phyloP scores from a whole-genome alignment of 83 land plant species.

The Diphasiastrum complanatum region DNA sequence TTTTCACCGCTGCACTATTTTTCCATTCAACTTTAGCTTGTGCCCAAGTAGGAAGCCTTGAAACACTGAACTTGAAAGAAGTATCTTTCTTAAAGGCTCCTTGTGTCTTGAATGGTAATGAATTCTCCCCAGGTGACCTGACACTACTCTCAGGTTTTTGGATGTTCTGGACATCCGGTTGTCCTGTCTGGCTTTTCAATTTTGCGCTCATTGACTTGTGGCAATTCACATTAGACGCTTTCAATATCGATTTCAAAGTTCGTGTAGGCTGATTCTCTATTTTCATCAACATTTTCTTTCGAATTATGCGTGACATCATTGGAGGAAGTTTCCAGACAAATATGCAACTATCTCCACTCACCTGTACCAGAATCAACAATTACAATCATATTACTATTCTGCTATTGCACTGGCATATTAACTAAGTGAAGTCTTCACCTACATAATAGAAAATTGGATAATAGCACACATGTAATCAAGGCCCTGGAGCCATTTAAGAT shows the following conservation, averaged over 20 bases:
- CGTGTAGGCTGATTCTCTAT: slow-evolving; percentile 22
- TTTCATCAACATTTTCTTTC: slow-evolving; percentile 31
- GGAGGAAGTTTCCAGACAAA: slow-evolving; percentile 66
- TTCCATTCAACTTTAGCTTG: slow-evolving; percentile 28
- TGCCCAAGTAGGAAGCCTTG: slow-evolving; percentile 65
- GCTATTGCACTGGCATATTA: too few relatives aligned
- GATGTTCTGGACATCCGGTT: slow-evolving; percentile 1
- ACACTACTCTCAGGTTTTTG: neutral
- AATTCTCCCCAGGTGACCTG: neutral
- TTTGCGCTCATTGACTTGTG: too few relatives aligned
- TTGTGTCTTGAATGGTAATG: neutral
- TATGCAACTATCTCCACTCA: slow-evolving; percentile 74
- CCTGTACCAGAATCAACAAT: too few relatives aligned
- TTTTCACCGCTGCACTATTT: neutral
- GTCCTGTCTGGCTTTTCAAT: too few relatives aligned
- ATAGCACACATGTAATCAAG: too few relatives aligned
- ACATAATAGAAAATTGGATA: too few relatives aligned
- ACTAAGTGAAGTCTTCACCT: too few relatives aligned
- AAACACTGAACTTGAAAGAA: slow-evolving; percentile 47
- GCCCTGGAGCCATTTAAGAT: too few relatives aligned
- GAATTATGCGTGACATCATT: slow-evolving; percentile 45
- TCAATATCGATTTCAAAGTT: slow-evolving; percentile 20
- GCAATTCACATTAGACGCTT: slow-evolving; percentile 4
- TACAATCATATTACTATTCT: too few relatives aligned
- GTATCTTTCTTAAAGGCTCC: slow-evolving; percentile 4